These are phyloP conservation scores for Basipetospora sp. DNA, from an alignment of 2,329 filamentous ascomycete species.

Conservation along the genomic window DNA sequence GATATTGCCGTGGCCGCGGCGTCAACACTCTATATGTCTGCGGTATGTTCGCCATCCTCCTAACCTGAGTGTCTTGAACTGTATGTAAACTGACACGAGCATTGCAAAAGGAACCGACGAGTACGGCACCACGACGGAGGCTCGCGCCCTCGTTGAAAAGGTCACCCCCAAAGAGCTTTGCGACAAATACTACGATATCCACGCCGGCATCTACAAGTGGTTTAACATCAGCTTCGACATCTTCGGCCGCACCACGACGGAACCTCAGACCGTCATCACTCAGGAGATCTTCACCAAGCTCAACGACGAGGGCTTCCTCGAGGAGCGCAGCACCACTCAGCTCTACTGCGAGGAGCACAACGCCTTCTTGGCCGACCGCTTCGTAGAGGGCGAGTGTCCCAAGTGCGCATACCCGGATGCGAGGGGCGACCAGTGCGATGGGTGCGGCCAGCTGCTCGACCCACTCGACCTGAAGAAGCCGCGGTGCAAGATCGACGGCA, in stretches of 20 bases:
- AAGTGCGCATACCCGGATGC: slow-evolving; percentile 59
- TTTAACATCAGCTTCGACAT: slow-evolving; percentile 91
- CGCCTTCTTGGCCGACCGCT: slow-evolving; percentile 72
- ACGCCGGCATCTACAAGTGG: slow-evolving; percentile 87
- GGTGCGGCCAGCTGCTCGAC: slow-evolving; percentile 58
- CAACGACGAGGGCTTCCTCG: slow-evolving; percentile 75
- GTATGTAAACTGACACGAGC: too few relatives aligned
- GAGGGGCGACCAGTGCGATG: slow-evolving; percentile 60
- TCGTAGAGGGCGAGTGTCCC: slow-evolving; percentile 66
- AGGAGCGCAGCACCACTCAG: slow-evolving; percentile 75
- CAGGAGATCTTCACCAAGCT: slow-evolving; percentile 81
- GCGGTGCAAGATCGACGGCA: slow-evolving; percentile 52
- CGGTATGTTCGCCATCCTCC: slow-evolving; percentile 13
- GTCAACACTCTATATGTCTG: slow-evolving; percentile 73
- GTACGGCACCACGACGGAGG: slow-evolving; percentile 91
- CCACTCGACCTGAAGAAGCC: slow-evolving; percentile 68
- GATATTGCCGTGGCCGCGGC: slow-evolving; percentile 66
- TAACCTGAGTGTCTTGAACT: background rate
- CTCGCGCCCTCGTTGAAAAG: slow-evolving; percentile 80
- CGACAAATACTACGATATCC: slow-evolving; percentile 80
- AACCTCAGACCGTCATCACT: slow-evolving; percentile 79
- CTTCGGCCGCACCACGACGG: slow-evolving; percentile 83
- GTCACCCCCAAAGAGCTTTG: slow-evolving; percentile 72
- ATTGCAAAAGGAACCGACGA: slow-evolving; percentile 56
- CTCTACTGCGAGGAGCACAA: slow-evolving; percentile 73